These are phyloP conservation scores for Ricinus communis DNA, from an alignment of 345 rosid species.

Conservation along the genomic window DNA sequence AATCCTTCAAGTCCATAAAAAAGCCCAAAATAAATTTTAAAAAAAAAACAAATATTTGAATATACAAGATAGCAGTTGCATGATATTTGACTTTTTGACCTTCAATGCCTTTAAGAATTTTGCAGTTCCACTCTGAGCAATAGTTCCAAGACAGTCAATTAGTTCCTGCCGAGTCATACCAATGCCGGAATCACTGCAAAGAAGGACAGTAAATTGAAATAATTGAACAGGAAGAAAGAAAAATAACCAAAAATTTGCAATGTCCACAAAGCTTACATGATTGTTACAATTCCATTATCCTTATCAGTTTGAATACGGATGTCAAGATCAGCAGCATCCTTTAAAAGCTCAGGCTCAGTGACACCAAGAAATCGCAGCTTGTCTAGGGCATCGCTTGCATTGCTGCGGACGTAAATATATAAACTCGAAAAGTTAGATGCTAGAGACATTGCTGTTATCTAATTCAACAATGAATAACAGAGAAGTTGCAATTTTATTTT, in stretches of 20 bases:
- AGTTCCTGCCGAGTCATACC: conserved; percentile 95
- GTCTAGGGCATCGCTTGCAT: conserved; percentile 99
- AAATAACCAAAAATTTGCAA: background rate
- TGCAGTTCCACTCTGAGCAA: conserved; percentile 98
- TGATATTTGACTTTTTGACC: conserved; percentile 43
- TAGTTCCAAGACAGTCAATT: conserved; percentile 94
- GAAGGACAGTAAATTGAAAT: conserved; percentile 14
- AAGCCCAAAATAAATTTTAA: background rate
- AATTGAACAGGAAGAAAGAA: background rate
- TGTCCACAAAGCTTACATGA: conserved; percentile 49
- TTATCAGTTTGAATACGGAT: conserved; percentile 84
- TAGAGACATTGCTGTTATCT: background rate
- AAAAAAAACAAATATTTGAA: background rate
- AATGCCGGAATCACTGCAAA: conserved; percentile 81
- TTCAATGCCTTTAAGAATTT: conserved; percentile 86
- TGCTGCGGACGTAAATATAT: conserved; percentile 44
- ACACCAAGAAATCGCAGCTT: conserved; percentile 87
- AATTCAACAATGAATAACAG: background rate
- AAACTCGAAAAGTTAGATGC: conserved; percentile 7
- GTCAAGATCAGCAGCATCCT: conserved; percentile 71
- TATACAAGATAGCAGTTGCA: background rate
- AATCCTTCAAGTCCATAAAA: conserved; percentile 18
- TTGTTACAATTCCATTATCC: conserved; percentile 75
- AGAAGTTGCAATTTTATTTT: background rate
- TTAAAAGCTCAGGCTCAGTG: conserved; percentile 68